Evolutionary conservation across 164 flowering plant genomes (phyloP), one percentile per base, ranked within the genome.

Genomic region (Cinnamomum micranthum): DNA sequence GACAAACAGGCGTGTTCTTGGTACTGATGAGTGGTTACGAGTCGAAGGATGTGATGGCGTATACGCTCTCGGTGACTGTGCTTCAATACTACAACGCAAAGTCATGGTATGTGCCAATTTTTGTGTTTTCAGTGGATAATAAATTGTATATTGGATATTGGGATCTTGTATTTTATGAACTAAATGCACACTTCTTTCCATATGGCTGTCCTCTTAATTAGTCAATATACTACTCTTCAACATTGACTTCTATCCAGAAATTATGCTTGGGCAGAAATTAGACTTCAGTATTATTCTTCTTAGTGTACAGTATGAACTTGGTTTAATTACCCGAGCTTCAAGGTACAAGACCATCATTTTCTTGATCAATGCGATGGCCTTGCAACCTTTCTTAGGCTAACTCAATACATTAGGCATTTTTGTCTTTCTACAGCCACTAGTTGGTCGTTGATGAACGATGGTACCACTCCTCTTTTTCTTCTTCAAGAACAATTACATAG

Each of bases 41-140:
- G 99, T 93, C 4, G 88, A 91, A 71, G 94, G 97, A 71, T 85
- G 85, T 69, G 83, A 88, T 33, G 73, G 41, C 33, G 79, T 90
- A n/a, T 96, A 88, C 83, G 99, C 97, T 47, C 78, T 96, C 6
- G 98, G 98, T 69, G 98, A 96, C 73, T 94, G 97, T 78, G 97
- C 97, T 9, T 86, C 97, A 0, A 87, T 92, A 58, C 84, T 89
- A 73, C 97, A 95, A 78, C 87, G 96, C 3, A 88, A 81, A 83
- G 87, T 95, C 82, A 87, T 90, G 95, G 97, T 91, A 95, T 22
- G 55, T 76, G n/a, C 22, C 24, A n/a, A 1, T 59, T 71, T n/a
- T n/a, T 58, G 3, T 33, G 12, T 70, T 70, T 70, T 55, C n/a
- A 55, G 6, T 55, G 20, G 60, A 55, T 55, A 41, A 41, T 20